phyloP scores from a whole-genome alignment of 345 rosid species.

The Gossypium stocksii region DNA sequence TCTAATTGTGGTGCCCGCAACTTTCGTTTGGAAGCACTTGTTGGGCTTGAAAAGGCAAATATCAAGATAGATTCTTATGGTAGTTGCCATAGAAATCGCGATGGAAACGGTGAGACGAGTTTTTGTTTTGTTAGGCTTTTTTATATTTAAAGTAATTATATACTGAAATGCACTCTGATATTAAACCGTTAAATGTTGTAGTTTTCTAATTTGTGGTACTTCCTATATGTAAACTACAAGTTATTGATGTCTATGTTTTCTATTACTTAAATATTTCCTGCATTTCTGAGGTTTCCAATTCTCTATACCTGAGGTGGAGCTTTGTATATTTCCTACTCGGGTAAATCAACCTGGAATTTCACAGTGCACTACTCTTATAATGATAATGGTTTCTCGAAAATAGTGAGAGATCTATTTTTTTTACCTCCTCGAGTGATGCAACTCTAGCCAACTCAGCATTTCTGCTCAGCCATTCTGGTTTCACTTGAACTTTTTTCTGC shows the following conservation, averaged over 20 bases:
- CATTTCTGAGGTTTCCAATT: background rate
- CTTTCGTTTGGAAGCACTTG: constrained; percentile 85
- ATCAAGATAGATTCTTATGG: constrained; percentile 86
- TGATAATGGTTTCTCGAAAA: background rate
- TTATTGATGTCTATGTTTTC: background rate
- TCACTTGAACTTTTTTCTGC: background rate
- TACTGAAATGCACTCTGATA: background rate
- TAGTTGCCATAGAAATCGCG: constrained; percentile 72
- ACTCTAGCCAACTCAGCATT: background rate
- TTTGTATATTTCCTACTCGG: background rate
- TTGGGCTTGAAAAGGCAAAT: constrained; percentile 52
- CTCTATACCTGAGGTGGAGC: background rate
- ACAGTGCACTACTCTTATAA: background rate
- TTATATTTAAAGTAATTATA: background rate
- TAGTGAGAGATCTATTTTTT: background rate
- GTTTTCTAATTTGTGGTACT: background rate
- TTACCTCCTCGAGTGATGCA: background rate
- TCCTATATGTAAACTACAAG: background rate
- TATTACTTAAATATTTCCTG: background rate
- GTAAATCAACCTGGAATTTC: background rate
- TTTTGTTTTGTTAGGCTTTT: background rate
- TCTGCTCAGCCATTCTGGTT: background rate
- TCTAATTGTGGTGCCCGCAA: constrained; percentile 91
- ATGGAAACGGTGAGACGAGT: constrained; percentile 55
- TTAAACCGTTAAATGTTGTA: background rate